phyloP scores from a whole-genome alignment of 805 yeast species.

The Schwanniomyces pseudopolymorphus region DNA sequence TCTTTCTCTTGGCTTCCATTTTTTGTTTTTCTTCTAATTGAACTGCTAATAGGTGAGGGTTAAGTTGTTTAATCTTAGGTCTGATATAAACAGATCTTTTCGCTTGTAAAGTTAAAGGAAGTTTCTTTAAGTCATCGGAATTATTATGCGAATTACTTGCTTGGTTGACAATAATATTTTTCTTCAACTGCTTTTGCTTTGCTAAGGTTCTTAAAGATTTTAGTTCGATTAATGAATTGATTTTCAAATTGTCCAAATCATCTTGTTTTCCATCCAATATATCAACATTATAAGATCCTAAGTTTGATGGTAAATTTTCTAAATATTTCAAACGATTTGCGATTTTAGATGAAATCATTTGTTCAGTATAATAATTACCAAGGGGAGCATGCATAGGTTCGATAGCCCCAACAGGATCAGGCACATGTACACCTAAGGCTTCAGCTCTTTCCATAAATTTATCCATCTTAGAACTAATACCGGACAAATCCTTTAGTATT shows the following conservation, averaged over 20 bases:
- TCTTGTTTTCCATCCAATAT: conserved; percentile 26
- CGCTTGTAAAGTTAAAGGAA: conserved; percentile 62
- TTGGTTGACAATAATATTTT: conserved; percentile 51
- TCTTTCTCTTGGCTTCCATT: conserved; percentile 50
- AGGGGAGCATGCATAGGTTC: conserved; percentile 42
- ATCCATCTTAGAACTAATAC: conserved; percentile 1
- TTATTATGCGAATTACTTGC: conserved; percentile 58
- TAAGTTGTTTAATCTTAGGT: conserved; percentile 67
- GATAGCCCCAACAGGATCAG: conserved; percentile 17
- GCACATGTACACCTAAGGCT: conserved; percentile 36
- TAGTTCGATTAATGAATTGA: conserved; percentile 68
- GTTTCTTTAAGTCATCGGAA: conserved; percentile 48
- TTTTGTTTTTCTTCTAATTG: conserved; percentile 72
- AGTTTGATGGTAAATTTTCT: conserved; percentile 65
- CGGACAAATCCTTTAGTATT: conserved; percentile 5
- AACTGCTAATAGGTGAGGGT: conserved; percentile 73
- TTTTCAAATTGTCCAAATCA: conserved; percentile 51
- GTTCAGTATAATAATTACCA: conserved; percentile 54
- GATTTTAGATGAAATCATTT: conserved; percentile 51
- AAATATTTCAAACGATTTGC: conserved; percentile 58
- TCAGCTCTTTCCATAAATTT: conserved; percentile 36
- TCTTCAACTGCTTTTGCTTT: conserved; percentile 70
- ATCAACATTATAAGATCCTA: conserved; percentile 54
- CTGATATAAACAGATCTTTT: conserved; percentile 68
- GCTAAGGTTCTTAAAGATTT: conserved; percentile 64